Percentiles rank a stretch among this genome's conserved stretches.
Conservation (phyloP, 305 asterid genomes). For the Rubia peregrina region DNA sequence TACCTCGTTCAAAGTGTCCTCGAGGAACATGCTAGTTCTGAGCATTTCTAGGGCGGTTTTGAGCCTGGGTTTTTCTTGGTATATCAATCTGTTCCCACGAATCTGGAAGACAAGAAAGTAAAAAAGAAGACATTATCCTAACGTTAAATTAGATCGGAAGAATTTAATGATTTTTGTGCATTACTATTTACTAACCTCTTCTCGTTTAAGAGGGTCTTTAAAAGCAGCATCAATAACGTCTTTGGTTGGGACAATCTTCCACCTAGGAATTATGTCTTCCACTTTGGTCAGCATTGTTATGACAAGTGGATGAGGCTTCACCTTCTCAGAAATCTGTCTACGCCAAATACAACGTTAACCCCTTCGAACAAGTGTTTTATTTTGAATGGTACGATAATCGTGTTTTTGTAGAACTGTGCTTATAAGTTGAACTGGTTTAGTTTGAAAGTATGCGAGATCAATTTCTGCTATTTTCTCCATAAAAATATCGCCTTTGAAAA, state of each 20-base stretch:
- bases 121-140: background rate
- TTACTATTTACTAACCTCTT: slow-evolving; percentile 55
- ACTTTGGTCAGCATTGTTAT: slow-evolving; percentile 61
- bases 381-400: no score
- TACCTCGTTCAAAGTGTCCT: slow-evolving; percentile 73
- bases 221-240: slow-evolving; percentile 91
- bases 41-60: slow-evolving; percentile 96
- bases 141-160: background rate
- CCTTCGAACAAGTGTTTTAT: no score
- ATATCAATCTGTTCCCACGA: slow-evolving; percentile 70
- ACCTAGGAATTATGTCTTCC: slow-evolving; percentile 84
- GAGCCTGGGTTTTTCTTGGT: slow-evolving; percentile 79
- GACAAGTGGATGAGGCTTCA: slow-evolving; percentile 89
- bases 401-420: no score
- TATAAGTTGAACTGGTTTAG: no score
- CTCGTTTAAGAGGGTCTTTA: slow-evolving; percentile 80
- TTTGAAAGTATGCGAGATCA: no score
- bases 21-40: slow-evolving; percentile 87
- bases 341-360: no score
- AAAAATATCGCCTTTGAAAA: no score
- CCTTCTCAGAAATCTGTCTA: slow-evolving; percentile 78
- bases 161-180: background rate
- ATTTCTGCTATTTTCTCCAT: no score
- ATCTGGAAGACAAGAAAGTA: slow-evolving; percentile 34
- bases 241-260: slow-evolving; percentile 93